phyloP scores from a whole-genome alignment of 768 basidiomycete species.

The Mycena epipterygia region DNA sequence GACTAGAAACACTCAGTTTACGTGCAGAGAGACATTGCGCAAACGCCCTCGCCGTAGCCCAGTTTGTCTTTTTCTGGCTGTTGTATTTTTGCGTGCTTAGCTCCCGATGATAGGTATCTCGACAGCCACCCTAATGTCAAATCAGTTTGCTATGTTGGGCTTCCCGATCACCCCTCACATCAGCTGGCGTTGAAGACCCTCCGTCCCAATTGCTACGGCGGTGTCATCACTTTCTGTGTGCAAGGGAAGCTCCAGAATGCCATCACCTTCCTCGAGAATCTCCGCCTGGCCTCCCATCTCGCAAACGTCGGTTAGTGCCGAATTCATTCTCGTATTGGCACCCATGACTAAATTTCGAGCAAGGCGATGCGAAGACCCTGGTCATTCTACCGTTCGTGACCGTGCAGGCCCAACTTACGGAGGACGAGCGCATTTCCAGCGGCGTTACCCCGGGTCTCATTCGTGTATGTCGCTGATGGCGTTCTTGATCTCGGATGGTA shows the following conservation, averaged over 20 bases:
- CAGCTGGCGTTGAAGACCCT: conserved; percentile 69
- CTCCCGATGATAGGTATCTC: conserved; percentile 59
- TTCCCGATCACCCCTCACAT: conserved; percentile 72
- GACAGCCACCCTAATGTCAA: conserved; percentile 73
- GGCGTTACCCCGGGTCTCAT: conserved; percentile 84
- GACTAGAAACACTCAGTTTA: conserved; percentile 76
- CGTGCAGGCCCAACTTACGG: conserved; percentile 79
- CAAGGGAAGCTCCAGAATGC: conserved; percentile 68
- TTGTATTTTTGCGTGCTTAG: background rate
- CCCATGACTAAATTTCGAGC: background rate
- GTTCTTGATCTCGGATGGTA: background rate
- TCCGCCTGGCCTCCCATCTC: conserved; percentile 78
- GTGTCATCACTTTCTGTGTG: conserved; percentile 85
- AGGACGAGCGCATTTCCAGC: conserved; percentile 70
- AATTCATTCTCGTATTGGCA: no score
- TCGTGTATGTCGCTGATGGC: conserved; percentile 56
- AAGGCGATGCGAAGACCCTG: conserved; percentile 80
- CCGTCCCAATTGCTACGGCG: conserved; percentile 70
- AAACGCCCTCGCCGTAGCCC: conserved; percentile 62
- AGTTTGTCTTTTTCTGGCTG: background rate
- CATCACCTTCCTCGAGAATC: conserved; percentile 74
- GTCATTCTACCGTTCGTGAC: conserved; percentile 84
- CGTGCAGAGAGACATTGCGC: conserved; percentile 20
- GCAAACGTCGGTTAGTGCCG: conserved; percentile 65
- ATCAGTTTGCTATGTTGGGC: conserved; percentile 85